Base-by-base conservation (phyloP, 2,329 filamentous ascomycete genomes). In the Sclerotinia trifoliorum region DNA sequence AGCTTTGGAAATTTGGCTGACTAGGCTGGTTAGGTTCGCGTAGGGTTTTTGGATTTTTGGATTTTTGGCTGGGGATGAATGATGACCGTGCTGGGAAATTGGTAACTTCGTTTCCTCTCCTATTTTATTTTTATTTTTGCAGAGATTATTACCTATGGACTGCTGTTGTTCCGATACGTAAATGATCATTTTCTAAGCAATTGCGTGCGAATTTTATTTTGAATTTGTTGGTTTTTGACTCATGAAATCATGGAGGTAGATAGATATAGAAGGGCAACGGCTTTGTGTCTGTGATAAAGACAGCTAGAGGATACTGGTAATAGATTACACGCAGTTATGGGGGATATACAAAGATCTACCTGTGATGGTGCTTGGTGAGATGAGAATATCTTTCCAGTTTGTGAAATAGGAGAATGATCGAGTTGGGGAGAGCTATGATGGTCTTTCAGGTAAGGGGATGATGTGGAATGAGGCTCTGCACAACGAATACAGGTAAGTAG, bases 81-180 rank as follows among this genome's bases (percentile, higher is more conserved):
- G 32, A 39, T 5, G 44, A 49, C 58, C 44, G 58, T 62, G 58
- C 58, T 35, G 58, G 44, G 58, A 61, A 49, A 61, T 61, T 49
- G 44, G 1, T 11, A 35, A 61, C 42, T 48, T 58, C n/a, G 8
- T 26, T 29, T 48, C 17, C 42, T 48, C 57, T 19, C 57, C 57
- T 24, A 17, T 32, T 61, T 21, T n/a, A 17, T n/a, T 61, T 21
- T 21, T 15, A n/a, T 24, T 26, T 61, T 13, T 32, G 13, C 24
- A 35, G n/a, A 17, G 10, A 17, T 60, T 29, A 13, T n/a, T 42
- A 3, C 29, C 29, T 5, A 42, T 35, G 21, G 10, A n/a, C 4
- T 24, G 15, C 24, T 39, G 35, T 24, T 17, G 5, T 4, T 42
- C 5, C 39, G 5, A 21, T 10, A 24, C 3, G 8, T 17, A 7